Evolutionary conservation across 106 monocot genomes (phyloP).

Genomic region (Dendrobium nobile): DNA sequence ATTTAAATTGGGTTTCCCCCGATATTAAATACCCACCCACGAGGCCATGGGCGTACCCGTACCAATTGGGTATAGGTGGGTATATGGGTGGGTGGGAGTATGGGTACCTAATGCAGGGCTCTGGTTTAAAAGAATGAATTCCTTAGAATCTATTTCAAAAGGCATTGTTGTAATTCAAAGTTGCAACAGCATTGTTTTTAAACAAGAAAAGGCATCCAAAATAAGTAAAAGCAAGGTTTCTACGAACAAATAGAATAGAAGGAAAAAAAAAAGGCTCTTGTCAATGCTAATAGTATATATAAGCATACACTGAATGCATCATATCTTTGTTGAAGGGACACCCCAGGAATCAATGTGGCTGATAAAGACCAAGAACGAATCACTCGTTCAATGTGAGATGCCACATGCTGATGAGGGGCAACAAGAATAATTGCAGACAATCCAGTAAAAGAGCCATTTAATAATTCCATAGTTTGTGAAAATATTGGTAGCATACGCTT

Average conservation of each 20-base stretch:
- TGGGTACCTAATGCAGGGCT: too few relatives aligned
- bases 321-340: constrained; percentile 60
- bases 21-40: too few relatives aligned
- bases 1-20: too few relatives aligned
- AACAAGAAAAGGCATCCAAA: neutral
- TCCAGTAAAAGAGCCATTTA: constrained; percentile 36
- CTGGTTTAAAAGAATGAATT: neutral
- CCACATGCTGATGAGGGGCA: constrained; percentile 70
- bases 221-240: neutral
- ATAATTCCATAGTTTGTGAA: constrained; percentile 42
- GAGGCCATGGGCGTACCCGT: too few relatives aligned
- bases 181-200: too few relatives aligned
- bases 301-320: constrained; percentile 68
- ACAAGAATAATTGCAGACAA: constrained; percentile 50
- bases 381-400: constrained; percentile 34
- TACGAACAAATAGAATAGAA: neutral
- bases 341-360: constrained; percentile 48
- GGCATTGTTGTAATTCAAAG: neutral
- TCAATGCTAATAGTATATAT: neutral
- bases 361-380: constrained; percentile 32
- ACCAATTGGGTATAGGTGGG: too few relatives aligned
- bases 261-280: neutral
- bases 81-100: too few relatives aligned
- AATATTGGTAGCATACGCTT: constrained; percentile 88
- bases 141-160: neutral